Base-by-base conservation (phyloP, 805 yeast genomes). In the Teunomyces aglyptinius region DNA sequence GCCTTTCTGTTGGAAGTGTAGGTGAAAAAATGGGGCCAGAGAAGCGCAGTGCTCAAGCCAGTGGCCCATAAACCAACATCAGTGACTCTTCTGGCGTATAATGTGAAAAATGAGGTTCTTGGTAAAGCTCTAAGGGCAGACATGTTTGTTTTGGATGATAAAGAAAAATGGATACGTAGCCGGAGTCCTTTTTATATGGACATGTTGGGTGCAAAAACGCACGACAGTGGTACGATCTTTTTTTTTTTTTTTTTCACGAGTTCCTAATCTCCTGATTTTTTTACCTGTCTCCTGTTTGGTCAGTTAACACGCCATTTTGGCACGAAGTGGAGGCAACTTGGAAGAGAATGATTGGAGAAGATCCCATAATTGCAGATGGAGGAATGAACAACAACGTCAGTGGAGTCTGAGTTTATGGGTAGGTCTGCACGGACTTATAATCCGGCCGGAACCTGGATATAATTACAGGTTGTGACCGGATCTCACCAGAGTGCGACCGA, bases 1-100 rank as follows among this genome's bases (percentile, higher is more conserved):
- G 63, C 50, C 38, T 42, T 40, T 34, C 43, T 61, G 52, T 69
- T 64, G 38, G 60, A 53, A 8, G 42, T 49, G 12, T 50, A 53
- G 32, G 58, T 59, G 54, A 51, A 51, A 15, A 57, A 52, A 41
- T 67, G 72, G 5, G 75, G 75, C 73, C 74, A 68, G 28, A 63
- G 64, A 45, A 71, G 58, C 50, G 69, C 63, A 32, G 51, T 29
- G 2, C 53, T 56, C 19, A 70, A 45, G 6, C 66, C 63, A 18
- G 56, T 47, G n/a, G 59, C 68, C 74, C 75, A 68, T 3, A 49
- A 48, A 12, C 49, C 59, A 32, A 70, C 31, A 12, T 41, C 47
- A 3, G 73, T 74, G 3, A 63, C 34, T 56, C 73, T 64, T 52
- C 65, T 55, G 10, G 57, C 51, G 42, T 52, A 53, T 42, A 67